Percentiles rank a stretch among this genome's conserved stretches.
Evolutionary conservation across 192 early-diverging fungal genomes (phyloP).

Genomic region (Coemansia sp.): DNA sequence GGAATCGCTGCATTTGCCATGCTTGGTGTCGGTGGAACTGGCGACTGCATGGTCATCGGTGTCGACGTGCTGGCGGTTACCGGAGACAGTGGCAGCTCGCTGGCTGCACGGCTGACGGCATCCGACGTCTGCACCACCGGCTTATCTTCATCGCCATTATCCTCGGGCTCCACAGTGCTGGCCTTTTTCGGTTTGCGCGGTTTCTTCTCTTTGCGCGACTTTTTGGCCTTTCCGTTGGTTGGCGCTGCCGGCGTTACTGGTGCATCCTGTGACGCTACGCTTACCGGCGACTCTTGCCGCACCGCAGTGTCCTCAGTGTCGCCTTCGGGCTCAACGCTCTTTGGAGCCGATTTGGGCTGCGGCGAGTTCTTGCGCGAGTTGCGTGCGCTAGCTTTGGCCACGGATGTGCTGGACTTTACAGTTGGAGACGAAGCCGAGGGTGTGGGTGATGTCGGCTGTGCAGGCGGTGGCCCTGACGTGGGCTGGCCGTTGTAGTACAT

Average conservation of each 20-base stretch:
- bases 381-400: conserved; percentile 32
- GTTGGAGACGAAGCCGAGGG: conserved; percentile 10
- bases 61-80: conserved; percentile 3
- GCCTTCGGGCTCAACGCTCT: conserved; percentile 4
- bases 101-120: conserved; percentile 1
- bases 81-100: conserved; percentile 16
- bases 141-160: conserved; percentile 8
- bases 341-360: conserved; percentile 33
- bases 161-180: conserved; percentile 7
- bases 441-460: conserved; percentile 11
- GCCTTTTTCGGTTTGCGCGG: conserved; percentile 16
- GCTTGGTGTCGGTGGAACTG: background rate
- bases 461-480: conserved; percentile 31
- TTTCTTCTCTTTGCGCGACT: conserved; percentile 34
- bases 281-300: conserved; percentile 8
- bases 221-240: conserved; percentile 9
- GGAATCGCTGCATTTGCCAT: background rate
- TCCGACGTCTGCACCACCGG: conserved; percentile 14
- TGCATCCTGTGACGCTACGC: conserved; percentile 7
- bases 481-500: conserved; percentile 43
- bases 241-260: conserved; percentile 3
- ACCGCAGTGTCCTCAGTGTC: background rate
- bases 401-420: conserved; percentile 22
- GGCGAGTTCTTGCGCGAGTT: conserved; percentile 51
- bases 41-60: conserved; percentile 7